These are phyloP conservation scores for Aurantiochytrium sp. DNA, from an alignment of 108 stramenopile species.

Conservation along the genomic window DNA sequence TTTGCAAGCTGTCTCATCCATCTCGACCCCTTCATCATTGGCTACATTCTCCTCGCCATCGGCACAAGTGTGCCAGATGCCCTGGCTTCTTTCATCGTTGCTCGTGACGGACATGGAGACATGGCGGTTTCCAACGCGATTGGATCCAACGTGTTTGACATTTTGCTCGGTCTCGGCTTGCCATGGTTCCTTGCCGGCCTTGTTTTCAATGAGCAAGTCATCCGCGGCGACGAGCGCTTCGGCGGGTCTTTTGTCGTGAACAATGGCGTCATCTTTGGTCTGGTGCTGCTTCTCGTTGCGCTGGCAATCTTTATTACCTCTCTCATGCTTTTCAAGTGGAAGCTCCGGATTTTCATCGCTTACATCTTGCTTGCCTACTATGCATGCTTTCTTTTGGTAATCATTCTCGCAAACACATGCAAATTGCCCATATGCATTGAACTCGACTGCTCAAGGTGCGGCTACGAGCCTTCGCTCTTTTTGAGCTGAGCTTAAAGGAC, in stretches of 20 bases:
- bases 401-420: not conserved
- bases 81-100: not conserved
- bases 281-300: not conserved
- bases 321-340: not conserved
- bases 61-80: slow-evolving; percentile 8
- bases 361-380: not conserved
- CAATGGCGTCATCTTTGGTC: not conserved
- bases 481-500: too few relatives aligned
- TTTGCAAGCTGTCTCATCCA: slow-evolving; percentile 13
- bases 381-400: not conserved
- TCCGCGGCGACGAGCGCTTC: not conserved
- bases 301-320: not conserved
- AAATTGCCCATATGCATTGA: not conserved
- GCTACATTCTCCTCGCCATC: not conserved
- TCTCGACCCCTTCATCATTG: slow-evolving; percentile 9
- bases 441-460: slow-evolving; percentile 12
- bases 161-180: slow-evolving; percentile 22
- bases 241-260: not conserved
- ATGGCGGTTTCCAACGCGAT: slow-evolving; percentile 35
- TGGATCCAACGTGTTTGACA: slow-evolving; percentile 29
- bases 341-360: not conserved
- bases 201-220: not conserved
- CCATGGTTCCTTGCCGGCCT: slow-evolving; percentile 27
- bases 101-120: slow-evolving; percentile 22
- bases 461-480: not conserved